Percentiles rank a stretch among this genome's conserved stretches.
Evolutionary conservation across 192 early-diverging fungal species (phyloP).

Genomic region (Entomortierella beljakovae): DNA sequence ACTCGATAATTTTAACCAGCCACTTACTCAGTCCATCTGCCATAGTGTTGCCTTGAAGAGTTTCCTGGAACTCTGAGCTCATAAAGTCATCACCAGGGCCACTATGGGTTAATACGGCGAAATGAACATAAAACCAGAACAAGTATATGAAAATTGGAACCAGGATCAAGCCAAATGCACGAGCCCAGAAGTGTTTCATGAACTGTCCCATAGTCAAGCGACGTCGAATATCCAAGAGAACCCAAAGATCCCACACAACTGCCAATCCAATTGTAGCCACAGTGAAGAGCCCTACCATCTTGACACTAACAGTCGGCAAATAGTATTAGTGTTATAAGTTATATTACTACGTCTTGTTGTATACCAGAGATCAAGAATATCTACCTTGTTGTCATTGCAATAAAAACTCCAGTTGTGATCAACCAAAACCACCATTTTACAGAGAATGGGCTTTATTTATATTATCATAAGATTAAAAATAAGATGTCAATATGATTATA

Average conservation of each 20-base stretch:
- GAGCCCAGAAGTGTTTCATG: slow-evolving; percentile 84
- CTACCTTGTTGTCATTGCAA: slow-evolving; percentile 76
- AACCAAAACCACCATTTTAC: slow-evolving; percentile 91
- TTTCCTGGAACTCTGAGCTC: slow-evolving; percentile 89
- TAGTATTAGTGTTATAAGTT: neutral
- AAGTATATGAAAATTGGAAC: slow-evolving; percentile 85
- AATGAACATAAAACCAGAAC: slow-evolving; percentile 94
- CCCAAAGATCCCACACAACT: slow-evolving; percentile 90
- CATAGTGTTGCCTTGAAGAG: slow-evolving; percentile 81
- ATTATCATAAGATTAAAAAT: slow-evolving; percentile 12
- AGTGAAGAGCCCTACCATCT: slow-evolving; percentile 95
- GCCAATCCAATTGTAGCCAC: slow-evolving; percentile 87
- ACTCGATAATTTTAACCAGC: neutral
- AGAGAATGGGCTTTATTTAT: slow-evolving; percentile 75
- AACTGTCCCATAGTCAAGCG: slow-evolving; percentile 78
- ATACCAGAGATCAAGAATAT: neutral
- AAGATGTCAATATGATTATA: too few relatives aligned
- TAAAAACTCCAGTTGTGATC: slow-evolving; percentile 78
- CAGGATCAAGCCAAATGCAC: slow-evolving; percentile 85
- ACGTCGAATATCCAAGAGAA: slow-evolving; percentile 87
- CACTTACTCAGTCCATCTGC: slow-evolving; percentile 64
- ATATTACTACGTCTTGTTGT: neutral
- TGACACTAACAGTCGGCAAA: slow-evolving; percentile 78
- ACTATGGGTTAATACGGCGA: slow-evolving; percentile 79
- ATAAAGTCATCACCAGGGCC: slow-evolving; percentile 97